phyloP scores from a whole-genome alignment of 2,329 filamentous ascomycete species.

The Teratosphaeriaceae sp. region DNA sequence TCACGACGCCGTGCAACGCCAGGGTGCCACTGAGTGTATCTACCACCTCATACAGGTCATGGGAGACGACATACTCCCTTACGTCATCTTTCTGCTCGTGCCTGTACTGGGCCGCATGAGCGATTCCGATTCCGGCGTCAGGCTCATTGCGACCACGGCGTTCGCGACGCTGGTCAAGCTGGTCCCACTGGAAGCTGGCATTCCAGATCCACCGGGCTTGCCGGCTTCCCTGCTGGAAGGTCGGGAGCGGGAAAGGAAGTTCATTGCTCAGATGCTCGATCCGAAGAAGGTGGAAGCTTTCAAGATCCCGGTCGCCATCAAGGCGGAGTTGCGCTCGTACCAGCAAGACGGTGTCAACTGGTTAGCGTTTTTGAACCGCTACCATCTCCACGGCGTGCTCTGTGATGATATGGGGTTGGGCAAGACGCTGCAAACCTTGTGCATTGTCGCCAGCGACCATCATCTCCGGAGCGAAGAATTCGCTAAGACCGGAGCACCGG shows the following conservation, averaged over 20 bases:
- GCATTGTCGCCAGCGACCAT: constrained; percentile 96
- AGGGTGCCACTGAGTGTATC: constrained; percentile 90
- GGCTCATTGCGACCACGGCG: constrained; percentile 88
- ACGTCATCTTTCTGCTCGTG: constrained; percentile 98
- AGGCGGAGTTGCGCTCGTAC: constrained; percentile 91
- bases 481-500: constrained; percentile 69
- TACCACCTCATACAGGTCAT: constrained; percentile 98
- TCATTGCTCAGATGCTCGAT: constrained; percentile 93
- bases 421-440: constrained; percentile 94
- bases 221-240: constrained; percentile 83
- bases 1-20: constrained; percentile 77
- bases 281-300: constrained; percentile 96
- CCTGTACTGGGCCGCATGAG: constrained; percentile 97
- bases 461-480: constrained; percentile 89
- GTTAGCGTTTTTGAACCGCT: constrained; percentile 96
- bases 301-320: constrained; percentile 90
- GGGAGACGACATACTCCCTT: constrained; percentile 92
- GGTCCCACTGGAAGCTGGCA: constrained; percentile 92
- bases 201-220: constrained; percentile 89
- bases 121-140: constrained; percentile 92
- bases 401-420: constrained; percentile 99
- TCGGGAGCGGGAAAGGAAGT: constrained; percentile 88
- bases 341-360: constrained; percentile 99
- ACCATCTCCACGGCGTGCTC: constrained; percentile 94
- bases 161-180: constrained; percentile 97